phyloP scores from a whole-genome alignment of 2,329 filamentous ascomycete species.

The Ascochyta koolunga region DNA sequence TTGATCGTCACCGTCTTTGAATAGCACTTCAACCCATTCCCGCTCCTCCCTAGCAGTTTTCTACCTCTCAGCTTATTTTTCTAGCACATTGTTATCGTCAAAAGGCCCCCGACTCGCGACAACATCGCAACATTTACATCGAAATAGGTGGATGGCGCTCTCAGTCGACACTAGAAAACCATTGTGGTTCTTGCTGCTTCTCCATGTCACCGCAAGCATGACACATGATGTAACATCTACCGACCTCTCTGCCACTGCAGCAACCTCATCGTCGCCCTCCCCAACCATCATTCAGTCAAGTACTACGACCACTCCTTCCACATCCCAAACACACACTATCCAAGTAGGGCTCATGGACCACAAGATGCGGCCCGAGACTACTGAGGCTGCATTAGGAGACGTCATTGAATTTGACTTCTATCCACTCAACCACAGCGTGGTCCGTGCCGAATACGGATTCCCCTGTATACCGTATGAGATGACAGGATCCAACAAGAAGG shows the following conservation, averaged over 20 bases:
- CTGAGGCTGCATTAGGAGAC: slow-evolving; percentile 48
- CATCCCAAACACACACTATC: slow-evolving; percentile 40
- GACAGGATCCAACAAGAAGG: slow-evolving; percentile 30
- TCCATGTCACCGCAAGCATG: background rate
- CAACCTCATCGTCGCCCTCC: background rate
- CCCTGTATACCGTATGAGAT: slow-evolving; percentile 51
- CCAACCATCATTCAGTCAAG: slow-evolving; percentile 1
- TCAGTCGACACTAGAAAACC: background rate
- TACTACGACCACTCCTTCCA: slow-evolving; percentile 22
- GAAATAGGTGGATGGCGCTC: background rate
- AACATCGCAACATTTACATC: background rate
- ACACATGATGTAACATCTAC: slow-evolving; percentile 1
- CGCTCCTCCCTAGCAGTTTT: background rate
- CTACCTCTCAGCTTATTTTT: background rate
- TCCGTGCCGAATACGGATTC: slow-evolving; percentile 48
- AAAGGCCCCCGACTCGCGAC: background rate
- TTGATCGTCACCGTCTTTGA: slow-evolving; percentile 4
- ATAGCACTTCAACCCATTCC: background rate
- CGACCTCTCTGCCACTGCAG: background rate
- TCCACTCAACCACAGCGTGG: slow-evolving; percentile 51
- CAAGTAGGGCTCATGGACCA: slow-evolving; percentile 47
- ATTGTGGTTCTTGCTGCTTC: background rate
- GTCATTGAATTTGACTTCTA: slow-evolving; percentile 51
- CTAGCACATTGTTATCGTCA: background rate
- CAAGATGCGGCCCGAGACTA: slow-evolving; percentile 48